Conservation (phyloP, 495 filamentous ascomycete genomes). For the Xylaria sp. region DNA sequence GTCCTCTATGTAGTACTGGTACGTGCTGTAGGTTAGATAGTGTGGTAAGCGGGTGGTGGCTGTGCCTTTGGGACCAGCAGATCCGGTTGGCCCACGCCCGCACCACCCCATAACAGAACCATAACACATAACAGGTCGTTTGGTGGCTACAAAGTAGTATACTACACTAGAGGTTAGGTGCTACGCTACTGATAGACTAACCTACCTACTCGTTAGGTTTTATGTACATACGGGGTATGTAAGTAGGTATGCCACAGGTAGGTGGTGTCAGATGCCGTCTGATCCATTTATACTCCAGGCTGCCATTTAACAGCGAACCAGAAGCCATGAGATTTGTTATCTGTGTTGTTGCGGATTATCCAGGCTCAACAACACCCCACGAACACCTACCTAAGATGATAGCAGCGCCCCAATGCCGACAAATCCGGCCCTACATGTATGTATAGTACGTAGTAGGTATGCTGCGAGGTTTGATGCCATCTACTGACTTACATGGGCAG, state of each 20-base stretch:
- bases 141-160: background rate
- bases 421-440: background rate
- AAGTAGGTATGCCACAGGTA: slow-evolving; percentile 1
- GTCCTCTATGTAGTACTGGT: too few relatives aligned
- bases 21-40: background rate
- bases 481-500: background rate
- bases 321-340: background rate
- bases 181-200: too few relatives aligned
- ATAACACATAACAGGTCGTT: background rate
- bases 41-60: slow-evolving; percentile 21
- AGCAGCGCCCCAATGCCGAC: slow-evolving; percentile 11
- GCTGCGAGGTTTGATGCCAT: background rate
- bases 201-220: too few relatives aligned
- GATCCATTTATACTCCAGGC: slow-evolving; percentile 21
- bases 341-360: background rate
- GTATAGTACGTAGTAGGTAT: background rate
- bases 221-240: too few relatives aligned
- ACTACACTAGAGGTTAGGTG: too few relatives aligned
- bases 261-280: background rate
- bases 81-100: slow-evolving; percentile 20
- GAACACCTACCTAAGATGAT: background rate
- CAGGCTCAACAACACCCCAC: background rate
- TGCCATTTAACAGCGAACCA: slow-evolving; percentile 25
- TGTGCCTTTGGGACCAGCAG: slow-evolving; percentile 9
- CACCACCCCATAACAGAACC: too few relatives aligned